phyloP scores from a whole-genome alignment of 208 protist species.

The Leishmania tarentolae region DNA sequence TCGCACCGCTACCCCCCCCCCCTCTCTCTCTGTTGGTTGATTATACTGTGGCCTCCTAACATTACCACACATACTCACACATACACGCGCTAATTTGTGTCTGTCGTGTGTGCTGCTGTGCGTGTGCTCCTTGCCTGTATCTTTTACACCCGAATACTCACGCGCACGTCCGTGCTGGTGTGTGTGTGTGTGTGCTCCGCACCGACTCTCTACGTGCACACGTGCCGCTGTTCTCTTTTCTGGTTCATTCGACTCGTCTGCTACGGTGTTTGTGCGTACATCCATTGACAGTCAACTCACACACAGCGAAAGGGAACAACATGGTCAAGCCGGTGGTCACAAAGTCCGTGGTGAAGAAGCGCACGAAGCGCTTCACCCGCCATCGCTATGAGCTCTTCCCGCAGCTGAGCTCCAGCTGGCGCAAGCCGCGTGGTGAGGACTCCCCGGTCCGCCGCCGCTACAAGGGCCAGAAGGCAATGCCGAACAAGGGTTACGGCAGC shows the following conservation, averaged over 20 bases:
- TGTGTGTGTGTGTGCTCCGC: not conserved
- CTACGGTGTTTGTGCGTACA: not conserved
- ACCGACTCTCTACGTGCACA: conserved; percentile 8
- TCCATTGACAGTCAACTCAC: conserved; percentile 20
- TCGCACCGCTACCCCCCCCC: not conserved
- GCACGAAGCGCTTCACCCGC: conserved; percentile 97
- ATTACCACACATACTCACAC: not conserved
- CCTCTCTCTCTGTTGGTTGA: not conserved
- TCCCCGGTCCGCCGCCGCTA: conserved; percentile 97
- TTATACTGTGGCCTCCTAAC: not conserved
- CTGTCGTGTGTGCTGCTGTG: not conserved
- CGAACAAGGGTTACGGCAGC: conserved; percentile 99
- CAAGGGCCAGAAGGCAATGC: conserved; percentile 96
- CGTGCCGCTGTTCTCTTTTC: conserved; percentile 11
- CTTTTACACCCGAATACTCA: not conserved
- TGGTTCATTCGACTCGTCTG: not conserved
- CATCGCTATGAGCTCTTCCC: conserved; percentile 95
- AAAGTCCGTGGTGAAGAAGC: conserved; percentile 97
- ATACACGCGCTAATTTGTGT: not conserved
- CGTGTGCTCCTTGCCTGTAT: not conserved
- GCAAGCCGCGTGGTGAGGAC: conserved; percentile 99
- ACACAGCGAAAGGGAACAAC: conserved; percentile 13
- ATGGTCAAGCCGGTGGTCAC: conserved; percentile 95
- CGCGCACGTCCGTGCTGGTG: not conserved
- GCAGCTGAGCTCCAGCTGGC: conserved; percentile 95